Evolutionary conservation across 129 eudicot species (phyloP).

Genomic region (Daucus carota): DNA sequence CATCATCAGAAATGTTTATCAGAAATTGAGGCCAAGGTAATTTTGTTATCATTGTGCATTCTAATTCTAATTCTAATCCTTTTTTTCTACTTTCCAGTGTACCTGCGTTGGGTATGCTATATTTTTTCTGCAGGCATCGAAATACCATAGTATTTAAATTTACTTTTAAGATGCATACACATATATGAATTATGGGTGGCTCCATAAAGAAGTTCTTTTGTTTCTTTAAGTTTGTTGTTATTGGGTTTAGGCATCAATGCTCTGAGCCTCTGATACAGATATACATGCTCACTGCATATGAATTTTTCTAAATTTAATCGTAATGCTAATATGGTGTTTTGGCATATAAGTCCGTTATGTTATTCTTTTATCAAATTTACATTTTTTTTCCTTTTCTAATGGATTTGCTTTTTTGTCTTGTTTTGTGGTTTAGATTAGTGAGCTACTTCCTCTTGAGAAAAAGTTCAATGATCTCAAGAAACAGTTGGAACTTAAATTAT

Average conservation of each 20-base stretch:
- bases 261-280: not conserved
- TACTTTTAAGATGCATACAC: not conserved
- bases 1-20: constrained; percentile 62
- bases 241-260: not conserved
- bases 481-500: constrained; percentile 75
- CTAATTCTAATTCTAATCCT: too few species aligned
- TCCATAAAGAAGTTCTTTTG: not conserved
- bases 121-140: not conserved
- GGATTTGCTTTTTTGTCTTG: not conserved
- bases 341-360: not conserved
- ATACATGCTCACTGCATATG: not conserved
- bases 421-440: constrained; percentile 44
- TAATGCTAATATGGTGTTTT: not conserved
- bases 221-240: not conserved
- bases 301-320: not conserved
- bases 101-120: not conserved
- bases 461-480: constrained; percentile 64
- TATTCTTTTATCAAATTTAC: not conserved
- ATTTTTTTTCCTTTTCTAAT: not conserved
- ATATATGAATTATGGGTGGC: not conserved
- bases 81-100: too few species aligned
- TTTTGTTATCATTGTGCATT: not conserved
- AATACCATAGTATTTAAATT: not conserved
- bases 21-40: constrained; percentile 89
- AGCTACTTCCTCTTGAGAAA: constrained; percentile 76